These are phyloP conservation scores for Colletotrichum neosansevieriae DNA, from an alignment of 2,329 filamentous ascomycete genomes.

Conservation along the genomic window DNA sequence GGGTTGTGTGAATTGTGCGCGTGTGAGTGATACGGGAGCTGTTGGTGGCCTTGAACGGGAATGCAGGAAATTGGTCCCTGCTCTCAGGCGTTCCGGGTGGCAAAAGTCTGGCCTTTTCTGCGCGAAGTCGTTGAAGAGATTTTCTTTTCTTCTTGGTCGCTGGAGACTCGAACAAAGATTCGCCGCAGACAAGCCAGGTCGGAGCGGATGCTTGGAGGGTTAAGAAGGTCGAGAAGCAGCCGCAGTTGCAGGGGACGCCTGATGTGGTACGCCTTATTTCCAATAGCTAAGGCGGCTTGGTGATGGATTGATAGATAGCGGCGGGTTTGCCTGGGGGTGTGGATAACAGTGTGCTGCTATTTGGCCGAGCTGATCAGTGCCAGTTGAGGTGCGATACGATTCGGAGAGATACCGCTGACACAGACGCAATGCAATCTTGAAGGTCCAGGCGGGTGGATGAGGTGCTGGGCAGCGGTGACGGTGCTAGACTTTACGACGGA, in stretches of 20 bases:
- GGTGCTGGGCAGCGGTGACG: constrained; percentile 11
- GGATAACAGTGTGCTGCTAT: constrained; percentile 32
- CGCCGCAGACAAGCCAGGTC: constrained; percentile 29
- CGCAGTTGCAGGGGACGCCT: constrained; percentile 37
- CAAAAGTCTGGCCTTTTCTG: constrained; percentile 26
- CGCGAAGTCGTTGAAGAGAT: constrained; percentile 34
- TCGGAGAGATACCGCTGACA: constrained; percentile 22
- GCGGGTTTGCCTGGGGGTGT: constrained; percentile 36
- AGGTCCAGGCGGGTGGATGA: constrained; percentile 9
- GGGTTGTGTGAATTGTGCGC: neutral
- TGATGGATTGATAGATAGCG: constrained; percentile 39
- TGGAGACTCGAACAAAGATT: constrained; percentile 8
- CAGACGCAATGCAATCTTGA: constrained; percentile 2
- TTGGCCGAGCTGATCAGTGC: constrained; percentile 42
- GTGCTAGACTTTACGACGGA: constrained; percentile 27
- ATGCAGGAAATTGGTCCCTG: constrained; percentile 38
- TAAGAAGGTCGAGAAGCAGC: constrained; percentile 38
- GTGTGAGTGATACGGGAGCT: constrained; percentile 27
- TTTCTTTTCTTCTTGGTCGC: constrained; percentile 24
- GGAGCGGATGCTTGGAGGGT: constrained; percentile 38
- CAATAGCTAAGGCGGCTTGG: constrained; percentile 37
- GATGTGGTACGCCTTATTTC: constrained; percentile 39
- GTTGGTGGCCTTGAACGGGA: constrained; percentile 36
- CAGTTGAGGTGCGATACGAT: constrained; percentile 15
- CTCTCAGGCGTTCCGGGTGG: constrained; percentile 36